Evolutionary conservation across 495 filamentous ascomycete genomes (phyloP).

Genomic region (Thermothielavioides terrestris): DNA sequence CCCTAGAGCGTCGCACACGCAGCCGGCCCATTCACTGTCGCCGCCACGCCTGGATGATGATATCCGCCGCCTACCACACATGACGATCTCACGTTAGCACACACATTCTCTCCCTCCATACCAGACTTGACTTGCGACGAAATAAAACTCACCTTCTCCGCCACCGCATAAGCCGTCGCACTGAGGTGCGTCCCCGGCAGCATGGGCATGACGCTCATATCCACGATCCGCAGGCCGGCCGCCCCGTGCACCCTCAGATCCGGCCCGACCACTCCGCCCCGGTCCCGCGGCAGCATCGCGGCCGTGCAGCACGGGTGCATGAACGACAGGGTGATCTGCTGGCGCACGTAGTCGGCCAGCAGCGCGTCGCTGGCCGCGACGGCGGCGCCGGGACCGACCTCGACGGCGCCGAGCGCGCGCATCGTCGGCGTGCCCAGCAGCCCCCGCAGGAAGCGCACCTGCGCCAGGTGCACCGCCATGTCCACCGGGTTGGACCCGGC

Average conservation of each 20-base stretch:
- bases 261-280: conserved; percentile 41
- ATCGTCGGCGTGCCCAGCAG: conserved; percentile 15
- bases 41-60: conserved; percentile 4
- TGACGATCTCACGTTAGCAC: not conserved
- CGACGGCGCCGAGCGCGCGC: conserved; percentile 8
- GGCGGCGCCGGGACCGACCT: conserved; percentile 7
- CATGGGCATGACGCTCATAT: conserved; percentile 37
- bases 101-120: not conserved
- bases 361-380: conserved; percentile 1
- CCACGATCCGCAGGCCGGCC: conserved; percentile 24
- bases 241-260: conserved; percentile 34
- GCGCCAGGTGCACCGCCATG: conserved; percentile 18
- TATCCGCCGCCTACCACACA: conserved; percentile 7
- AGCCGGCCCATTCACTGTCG: no score
- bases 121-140: not conserved
- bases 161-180: conserved; percentile 15
- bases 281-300: conserved; percentile 44
- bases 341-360: conserved; percentile 5
- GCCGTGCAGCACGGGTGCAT: conserved; percentile 37
- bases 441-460: conserved; percentile 15
- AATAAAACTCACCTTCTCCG: conserved; percentile 7
- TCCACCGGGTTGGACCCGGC: conserved; percentile 28
- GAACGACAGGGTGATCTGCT: conserved; percentile 4
- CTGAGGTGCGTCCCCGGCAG: conserved; percentile 20
- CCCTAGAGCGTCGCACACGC: no score